These are phyloP conservation scores for Neopestalotiopsis rosae DNA, from an alignment of 2,329 filamentous ascomycete species.

Conservation along the genomic window DNA sequence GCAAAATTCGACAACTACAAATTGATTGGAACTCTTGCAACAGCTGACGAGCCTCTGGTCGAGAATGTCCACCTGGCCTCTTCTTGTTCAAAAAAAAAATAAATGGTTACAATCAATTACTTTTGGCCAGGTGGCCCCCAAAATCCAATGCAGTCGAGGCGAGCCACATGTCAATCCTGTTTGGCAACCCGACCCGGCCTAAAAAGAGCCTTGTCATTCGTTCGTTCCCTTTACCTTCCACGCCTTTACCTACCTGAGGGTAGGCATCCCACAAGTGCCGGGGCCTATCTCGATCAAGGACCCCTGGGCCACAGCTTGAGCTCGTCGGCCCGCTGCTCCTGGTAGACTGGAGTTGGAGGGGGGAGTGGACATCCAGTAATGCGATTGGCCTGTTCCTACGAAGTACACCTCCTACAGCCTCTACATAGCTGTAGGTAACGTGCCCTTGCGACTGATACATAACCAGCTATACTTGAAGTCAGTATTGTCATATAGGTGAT, in stretches of 20 bases:
- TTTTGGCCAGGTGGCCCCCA: background rate
- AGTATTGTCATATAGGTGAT: no score
- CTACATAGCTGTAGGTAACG: background rate
- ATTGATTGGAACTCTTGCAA: background rate
- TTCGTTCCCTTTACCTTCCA: no score
- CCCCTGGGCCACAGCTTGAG: background rate
- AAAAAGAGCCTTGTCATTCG: no score
- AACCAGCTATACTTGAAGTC: no score
- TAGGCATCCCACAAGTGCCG: conserved; percentile 6
- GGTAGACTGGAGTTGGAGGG: background rate
- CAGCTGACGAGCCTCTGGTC: background rate
- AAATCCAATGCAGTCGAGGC: background rate
- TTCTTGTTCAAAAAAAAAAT: background rate
- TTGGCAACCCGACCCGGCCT: no score
- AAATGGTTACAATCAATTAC: background rate
- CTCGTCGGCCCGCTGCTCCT: conserved; percentile 14
- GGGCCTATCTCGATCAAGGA: conserved; percentile 14
- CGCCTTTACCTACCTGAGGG: background rate
- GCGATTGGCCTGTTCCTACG: background rate
- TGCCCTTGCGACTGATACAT: no score
- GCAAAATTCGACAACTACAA: background rate
- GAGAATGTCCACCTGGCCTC: background rate
- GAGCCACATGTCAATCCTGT: background rate
- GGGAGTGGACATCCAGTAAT: conserved; percentile 1
- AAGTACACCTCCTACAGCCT: background rate